Evolutionary conservation across 805 yeast genomes (phyloP), one percentile per base, ranked within the genome.

Genomic region (Cyberlindnera japonica): DNA sequence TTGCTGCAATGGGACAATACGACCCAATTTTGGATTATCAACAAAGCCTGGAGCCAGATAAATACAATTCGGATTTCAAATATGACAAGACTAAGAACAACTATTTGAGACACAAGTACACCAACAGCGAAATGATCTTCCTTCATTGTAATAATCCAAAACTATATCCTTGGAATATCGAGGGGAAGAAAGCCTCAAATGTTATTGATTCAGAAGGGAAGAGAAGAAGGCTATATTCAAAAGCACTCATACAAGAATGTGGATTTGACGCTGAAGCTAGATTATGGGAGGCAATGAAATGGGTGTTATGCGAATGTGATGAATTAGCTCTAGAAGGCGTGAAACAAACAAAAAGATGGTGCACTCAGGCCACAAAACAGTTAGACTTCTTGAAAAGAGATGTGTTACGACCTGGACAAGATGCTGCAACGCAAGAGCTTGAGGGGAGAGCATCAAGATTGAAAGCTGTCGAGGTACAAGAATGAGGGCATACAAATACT

Each of bases 1-100:
- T 77, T n/a, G 65, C 73, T 10, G 77, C 76, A 4, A 74, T 74
- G 80, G 79, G 78, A 1, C 80, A 74, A 47, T 71, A 61, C 40
- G 77, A 74, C 47, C 78, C 80, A 1, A 63, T 64, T 1, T 60
- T 67, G 44, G 77, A 72, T 50, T 63, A 48, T 18, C 32, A 47
- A 8, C 59, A 54, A 28, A 27, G 41, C 1, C 28, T 23, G 14
- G 42, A 53, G 9, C 39, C 38, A 3, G 45, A 48, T 15, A 47
- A 35, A 13, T 48, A 47, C 17, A 46, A 44, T 27, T 40, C 14
- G 6, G 14, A 25, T 8, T 25, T 9, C 28, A 8, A 25, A 17
- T 53, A 55, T 30, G 45, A 48, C 32, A 30, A 45, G 8, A 8
- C 20, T 5, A 35, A 41, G 28, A 44, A 49, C 24, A 55, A 55